Conservation (phyloP, 257 asterid genomes). For the Cynanchum wilfordii region DNA sequence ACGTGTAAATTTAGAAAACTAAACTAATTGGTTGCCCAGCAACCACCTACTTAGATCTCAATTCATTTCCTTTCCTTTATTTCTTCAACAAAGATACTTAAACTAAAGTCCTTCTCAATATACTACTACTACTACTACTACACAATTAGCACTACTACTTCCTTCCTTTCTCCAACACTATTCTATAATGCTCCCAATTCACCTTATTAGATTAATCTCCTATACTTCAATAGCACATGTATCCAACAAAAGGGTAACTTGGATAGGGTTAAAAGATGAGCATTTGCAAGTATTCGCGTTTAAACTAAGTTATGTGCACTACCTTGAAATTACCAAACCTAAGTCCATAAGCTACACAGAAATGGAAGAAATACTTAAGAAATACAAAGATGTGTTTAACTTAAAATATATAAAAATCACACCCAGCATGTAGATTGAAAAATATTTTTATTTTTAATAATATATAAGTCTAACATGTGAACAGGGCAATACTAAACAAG, state of each 20-base stretch:
- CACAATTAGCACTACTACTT: too few species aligned
- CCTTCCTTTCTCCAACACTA: too few species aligned
- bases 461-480: too few species aligned
- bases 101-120: background rate
- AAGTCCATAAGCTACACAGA: too few species aligned
- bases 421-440: too few species aligned
- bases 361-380: too few species aligned
- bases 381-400: too few species aligned
- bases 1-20: slow-evolving; percentile 16
- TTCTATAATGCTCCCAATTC: background rate
- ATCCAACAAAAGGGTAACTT: background rate
- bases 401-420: too few species aligned
- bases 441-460: too few species aligned
- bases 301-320: background rate
- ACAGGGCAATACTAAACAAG: too few species aligned
- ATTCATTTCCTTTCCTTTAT: background rate
- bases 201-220: background rate
- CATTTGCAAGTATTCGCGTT: background rate
- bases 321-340: background rate
- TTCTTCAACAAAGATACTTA: background rate
- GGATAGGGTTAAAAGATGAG: background rate
- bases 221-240: slow-evolving; percentile 1
- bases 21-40: slow-evolving; percentile 17
- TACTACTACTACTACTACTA: too few species aligned
- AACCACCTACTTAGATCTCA: slow-evolving; percentile 8